These are phyloP conservation scores for Penstemon barbatus DNA, from an alignment of 257 asterid genomes.

Conservation along the genomic window DNA sequence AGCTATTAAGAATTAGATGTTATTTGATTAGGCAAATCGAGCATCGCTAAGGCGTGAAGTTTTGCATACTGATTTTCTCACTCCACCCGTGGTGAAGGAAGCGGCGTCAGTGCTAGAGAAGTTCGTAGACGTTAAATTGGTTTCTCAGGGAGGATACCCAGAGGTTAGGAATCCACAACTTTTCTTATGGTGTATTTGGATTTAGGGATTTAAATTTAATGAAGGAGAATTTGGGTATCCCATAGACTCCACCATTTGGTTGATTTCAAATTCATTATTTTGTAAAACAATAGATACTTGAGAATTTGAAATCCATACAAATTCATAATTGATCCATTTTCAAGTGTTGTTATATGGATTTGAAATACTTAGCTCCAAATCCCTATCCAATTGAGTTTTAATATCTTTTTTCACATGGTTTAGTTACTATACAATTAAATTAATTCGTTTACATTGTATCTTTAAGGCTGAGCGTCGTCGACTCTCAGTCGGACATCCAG, in stretches of 20 bases:
- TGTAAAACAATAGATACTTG: too few relatives aligned
- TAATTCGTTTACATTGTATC: background rate
- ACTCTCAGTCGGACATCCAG: slow-evolving; percentile 88
- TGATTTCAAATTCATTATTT: too few relatives aligned
- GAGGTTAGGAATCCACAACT: slow-evolving; percentile 51
- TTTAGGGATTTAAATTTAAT: background rate
- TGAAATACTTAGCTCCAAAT: background rate
- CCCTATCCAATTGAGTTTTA: background rate
- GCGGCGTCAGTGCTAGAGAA: slow-evolving; percentile 58
- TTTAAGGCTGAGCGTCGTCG: slow-evolving; percentile 92
- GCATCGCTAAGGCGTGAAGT: slow-evolving; percentile 76
- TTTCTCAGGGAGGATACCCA: slow-evolving; percentile 92
- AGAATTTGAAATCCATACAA: background rate
- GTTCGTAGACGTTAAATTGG: slow-evolving; percentile 59
- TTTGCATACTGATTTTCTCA: slow-evolving; percentile 77
- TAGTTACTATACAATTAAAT: slow-evolving; percentile 18
- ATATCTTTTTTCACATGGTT: background rate
- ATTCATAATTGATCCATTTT: background rate
- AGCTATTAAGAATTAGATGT: background rate
- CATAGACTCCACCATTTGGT: background rate
- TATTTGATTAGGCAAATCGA: slow-evolving; percentile 59
- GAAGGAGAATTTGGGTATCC: background rate
- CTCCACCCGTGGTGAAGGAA: slow-evolving; percentile 78
- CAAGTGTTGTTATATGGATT: background rate
- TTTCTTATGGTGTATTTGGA: slow-evolving; percentile 4